Evolutionary conservation across 73 alveolate species (phyloP).

Genomic region (Paramecium biaurelia): DNA sequence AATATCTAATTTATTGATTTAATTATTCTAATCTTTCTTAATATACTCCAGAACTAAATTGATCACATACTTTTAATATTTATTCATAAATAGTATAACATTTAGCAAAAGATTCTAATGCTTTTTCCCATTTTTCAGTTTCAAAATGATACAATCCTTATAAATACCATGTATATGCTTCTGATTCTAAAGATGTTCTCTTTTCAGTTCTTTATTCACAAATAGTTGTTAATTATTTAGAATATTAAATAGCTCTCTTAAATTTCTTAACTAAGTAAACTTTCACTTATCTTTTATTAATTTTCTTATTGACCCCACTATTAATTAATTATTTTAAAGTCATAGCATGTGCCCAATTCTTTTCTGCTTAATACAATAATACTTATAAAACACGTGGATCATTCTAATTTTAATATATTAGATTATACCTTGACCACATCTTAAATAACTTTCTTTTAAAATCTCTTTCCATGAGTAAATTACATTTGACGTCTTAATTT

Average conservation of each 20-base stretch:
- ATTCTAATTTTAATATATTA: neutral
- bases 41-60: neutral
- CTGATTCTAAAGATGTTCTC: conserved; percentile 8
- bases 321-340: conserved; percentile 5
- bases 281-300: neutral
- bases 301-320: conserved; percentile 32
- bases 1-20: conserved; percentile 22
- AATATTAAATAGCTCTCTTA: neutral
- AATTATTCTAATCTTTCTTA: conserved; percentile 25
- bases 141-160: conserved; percentile 15
- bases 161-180: conserved; percentile 21
- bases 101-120: conserved; percentile 22
- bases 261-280: conserved; percentile 30
- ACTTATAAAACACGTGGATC: conserved; percentile 55
- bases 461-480: conserved; percentile 38
- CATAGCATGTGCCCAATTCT: conserved; percentile 56
- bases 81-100: conserved; percentile 46
- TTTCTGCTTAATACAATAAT: conserved; percentile 22
- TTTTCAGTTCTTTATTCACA: conserved; percentile 7
- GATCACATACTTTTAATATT: conserved; percentile 37
- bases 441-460: neutral
- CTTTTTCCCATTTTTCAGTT: conserved; percentile 37
- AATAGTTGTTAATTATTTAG: neutral
- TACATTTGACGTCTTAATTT: conserved; percentile 10
- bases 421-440: neutral